phyloP scores from a whole-genome alignment of 2,329 filamentous ascomycete genomes.

The Iodosphaeria phyllophila region DNA sequence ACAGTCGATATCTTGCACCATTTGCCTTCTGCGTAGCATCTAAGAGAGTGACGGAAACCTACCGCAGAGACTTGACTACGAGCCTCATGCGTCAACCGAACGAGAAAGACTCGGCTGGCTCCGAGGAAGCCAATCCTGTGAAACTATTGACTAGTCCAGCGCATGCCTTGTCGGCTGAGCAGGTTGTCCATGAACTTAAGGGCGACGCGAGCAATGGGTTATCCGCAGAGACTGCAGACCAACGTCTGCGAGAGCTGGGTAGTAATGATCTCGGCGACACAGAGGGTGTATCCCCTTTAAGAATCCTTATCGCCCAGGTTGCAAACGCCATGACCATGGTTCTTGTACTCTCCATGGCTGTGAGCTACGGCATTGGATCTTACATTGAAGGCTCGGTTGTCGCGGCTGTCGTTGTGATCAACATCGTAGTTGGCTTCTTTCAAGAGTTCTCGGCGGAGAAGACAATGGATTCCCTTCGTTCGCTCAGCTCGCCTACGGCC shows the following conservation, averaged over 20 bases:
- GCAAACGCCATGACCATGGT: slow-evolving; percentile 49
- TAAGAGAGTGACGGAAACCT: too few species aligned
- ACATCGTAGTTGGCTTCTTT: slow-evolving; percentile 19
- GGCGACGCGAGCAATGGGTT: slow-evolving; percentile 37
- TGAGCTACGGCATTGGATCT: slow-evolving; percentile 30
- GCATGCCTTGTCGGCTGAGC: slow-evolving; percentile 29
- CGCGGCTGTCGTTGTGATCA: slow-evolving; percentile 20
- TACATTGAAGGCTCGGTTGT: slow-evolving; percentile 38
- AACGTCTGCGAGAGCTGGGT: slow-evolving; percentile 34
- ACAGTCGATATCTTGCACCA: too few species aligned
- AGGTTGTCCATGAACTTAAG: slow-evolving; percentile 29
- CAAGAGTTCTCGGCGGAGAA: slow-evolving; percentile 37
- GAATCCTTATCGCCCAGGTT: slow-evolving; percentile 41
- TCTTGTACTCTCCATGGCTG: slow-evolving; percentile 31
- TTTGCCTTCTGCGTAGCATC: too few species aligned
- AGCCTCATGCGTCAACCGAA: too few species aligned
- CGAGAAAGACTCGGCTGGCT: too few species aligned
- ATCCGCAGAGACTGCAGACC: slow-evolving; percentile 26
- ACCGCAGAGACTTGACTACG: too few species aligned
- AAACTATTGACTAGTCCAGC: slow-evolving; percentile 32
- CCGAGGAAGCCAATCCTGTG: too few species aligned
- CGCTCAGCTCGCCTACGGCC: slow-evolving; percentile 29
- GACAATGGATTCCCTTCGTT: slow-evolving; percentile 32
- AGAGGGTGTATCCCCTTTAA: slow-evolving; percentile 32
- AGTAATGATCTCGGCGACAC: slow-evolving; percentile 38